These are phyloP conservation scores for Borovskyia barvae DNA, from an alignment of 208 protist genomes.

Conservation along the genomic window DNA sequence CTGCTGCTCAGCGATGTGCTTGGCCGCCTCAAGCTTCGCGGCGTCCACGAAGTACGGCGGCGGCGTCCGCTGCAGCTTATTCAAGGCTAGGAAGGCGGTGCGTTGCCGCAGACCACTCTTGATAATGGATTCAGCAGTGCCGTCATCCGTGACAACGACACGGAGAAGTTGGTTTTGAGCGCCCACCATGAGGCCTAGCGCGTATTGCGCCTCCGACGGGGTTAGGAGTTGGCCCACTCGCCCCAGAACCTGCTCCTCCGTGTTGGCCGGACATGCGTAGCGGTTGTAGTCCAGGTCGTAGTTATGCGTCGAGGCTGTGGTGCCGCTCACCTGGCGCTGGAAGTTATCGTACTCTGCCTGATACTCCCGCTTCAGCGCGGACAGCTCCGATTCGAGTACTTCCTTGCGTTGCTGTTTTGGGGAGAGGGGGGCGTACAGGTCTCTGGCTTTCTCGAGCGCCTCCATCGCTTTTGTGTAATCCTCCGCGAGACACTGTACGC, in stretches of 20 bases:
- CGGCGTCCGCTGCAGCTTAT: constrained; percentile 61
- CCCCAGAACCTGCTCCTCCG: constrained; percentile 75
- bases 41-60: constrained; percentile 18
- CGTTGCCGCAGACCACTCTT: constrained; percentile 89
- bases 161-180: constrained; percentile 92
- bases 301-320: constrained; percentile 14
- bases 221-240: constrained; percentile 94
- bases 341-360: constrained; percentile 63
- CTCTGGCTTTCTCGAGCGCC: constrained; percentile 33
- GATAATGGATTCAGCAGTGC: constrained; percentile 93
- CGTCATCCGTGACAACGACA: constrained; percentile 94
- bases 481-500: constrained; percentile 27
- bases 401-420: constrained; percentile 37
- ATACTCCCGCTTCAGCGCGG: constrained; percentile 44
- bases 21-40: constrained; percentile 35
- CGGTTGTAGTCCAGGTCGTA: constrained; percentile 79
- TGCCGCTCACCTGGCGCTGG: constrained; percentile 45
- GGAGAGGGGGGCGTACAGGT: constrained; percentile 29
- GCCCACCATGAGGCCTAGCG: constrained; percentile 92
- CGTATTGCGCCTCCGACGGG: constrained; percentile 62
- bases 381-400: constrained; percentile 41
- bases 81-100: constrained; percentile 98
- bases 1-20: constrained; percentile 38
- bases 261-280: constrained; percentile 30
- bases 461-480: constrained; percentile 30